phyloP scores from a whole-genome alignment of 1,139 yeast species.

The Saccharomyces hybrid region DNA sequence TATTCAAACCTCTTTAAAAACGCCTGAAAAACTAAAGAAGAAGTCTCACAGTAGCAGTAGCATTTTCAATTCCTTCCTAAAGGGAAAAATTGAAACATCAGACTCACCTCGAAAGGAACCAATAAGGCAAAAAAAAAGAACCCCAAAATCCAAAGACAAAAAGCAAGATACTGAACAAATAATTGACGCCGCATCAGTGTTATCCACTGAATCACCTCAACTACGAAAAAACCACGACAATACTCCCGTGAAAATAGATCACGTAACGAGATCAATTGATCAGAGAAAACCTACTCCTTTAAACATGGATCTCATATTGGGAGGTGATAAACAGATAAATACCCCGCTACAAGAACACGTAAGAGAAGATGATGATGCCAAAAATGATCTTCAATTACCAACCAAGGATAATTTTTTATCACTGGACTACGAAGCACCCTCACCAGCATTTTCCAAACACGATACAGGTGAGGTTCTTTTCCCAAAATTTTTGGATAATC shows the following conservation, averaged over 20 bases:
- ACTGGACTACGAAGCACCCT: neutral
- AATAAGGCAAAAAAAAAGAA: neutral
- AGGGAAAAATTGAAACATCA: constrained; percentile 10
- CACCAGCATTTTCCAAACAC: constrained; percentile 11
- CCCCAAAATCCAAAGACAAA: neutral
- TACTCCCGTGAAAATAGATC: constrained; percentile 1
- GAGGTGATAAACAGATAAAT: constrained; percentile 1
- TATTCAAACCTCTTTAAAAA: constrained; percentile 6
- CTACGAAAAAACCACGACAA: neutral
- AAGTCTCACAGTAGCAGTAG: constrained; percentile 26
- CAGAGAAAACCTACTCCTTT: constrained; percentile 4
- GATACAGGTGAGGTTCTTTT: constrained; percentile 57
- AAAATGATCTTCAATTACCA: neutral
- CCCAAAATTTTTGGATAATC: constrained; percentile 58
- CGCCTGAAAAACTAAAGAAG: constrained; percentile 17
- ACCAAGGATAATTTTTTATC: constrained; percentile 1
- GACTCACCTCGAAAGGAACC: constrained; percentile 1
- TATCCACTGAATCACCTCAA: neutral
- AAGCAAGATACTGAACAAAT: neutral
- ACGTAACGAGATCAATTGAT: neutral
- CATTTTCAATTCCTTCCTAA: constrained; percentile 20
- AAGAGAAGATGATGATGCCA: neutral
- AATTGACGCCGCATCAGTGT: neutral
- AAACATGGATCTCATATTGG: constrained; percentile 1
- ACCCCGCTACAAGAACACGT: neutral